Percentiles rank a stretch among this genome's conserved stretches.
phyloP scores from a whole-genome alignment of 2,329 filamentous ascomycete genomes.

The Alternaria triticina region DNA sequence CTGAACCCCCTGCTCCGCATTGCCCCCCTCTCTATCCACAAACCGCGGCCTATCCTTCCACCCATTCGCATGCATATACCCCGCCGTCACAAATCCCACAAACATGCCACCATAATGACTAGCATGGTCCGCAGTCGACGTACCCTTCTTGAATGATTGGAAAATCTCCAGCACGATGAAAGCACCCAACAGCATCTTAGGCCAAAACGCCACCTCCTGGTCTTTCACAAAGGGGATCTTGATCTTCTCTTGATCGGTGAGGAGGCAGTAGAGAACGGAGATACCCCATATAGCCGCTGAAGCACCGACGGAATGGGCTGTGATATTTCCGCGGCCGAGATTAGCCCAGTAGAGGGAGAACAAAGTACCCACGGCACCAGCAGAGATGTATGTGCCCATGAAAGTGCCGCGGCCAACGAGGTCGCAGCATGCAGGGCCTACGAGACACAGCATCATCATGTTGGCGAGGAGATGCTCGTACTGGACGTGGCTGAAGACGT shows the following conservation, averaged over 20 bases:
- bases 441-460: constrained; percentile 68
- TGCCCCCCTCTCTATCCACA: background rate
- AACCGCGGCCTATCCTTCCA: constrained; percentile 22
- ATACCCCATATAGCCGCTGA: constrained; percentile 45
- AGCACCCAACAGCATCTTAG: constrained; percentile 36
- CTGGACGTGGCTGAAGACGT: constrained; percentile 72
- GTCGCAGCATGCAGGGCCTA: constrained; percentile 60
- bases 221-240: constrained; percentile 42
- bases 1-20: constrained; percentile 11
- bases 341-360: constrained; percentile 43
- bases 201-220: constrained; percentile 34
- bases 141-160: constrained; percentile 16
- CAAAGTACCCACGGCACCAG: constrained; percentile 43
- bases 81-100: constrained; percentile 32
- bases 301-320: constrained; percentile 41
- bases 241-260: constrained; percentile 40
- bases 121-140: constrained; percentile 39
- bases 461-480: constrained; percentile 66
- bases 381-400: constrained; percentile 43
- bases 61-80: constrained; percentile 34
- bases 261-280: constrained; percentile 34
- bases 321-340: constrained; percentile 34
- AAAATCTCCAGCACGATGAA: constrained; percentile 36
- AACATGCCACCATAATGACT: constrained; percentile 47
- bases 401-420: constrained; percentile 46